Conservation (phyloP, 208 protist genomes). For the Trypanosoma cruzi region DNA sequence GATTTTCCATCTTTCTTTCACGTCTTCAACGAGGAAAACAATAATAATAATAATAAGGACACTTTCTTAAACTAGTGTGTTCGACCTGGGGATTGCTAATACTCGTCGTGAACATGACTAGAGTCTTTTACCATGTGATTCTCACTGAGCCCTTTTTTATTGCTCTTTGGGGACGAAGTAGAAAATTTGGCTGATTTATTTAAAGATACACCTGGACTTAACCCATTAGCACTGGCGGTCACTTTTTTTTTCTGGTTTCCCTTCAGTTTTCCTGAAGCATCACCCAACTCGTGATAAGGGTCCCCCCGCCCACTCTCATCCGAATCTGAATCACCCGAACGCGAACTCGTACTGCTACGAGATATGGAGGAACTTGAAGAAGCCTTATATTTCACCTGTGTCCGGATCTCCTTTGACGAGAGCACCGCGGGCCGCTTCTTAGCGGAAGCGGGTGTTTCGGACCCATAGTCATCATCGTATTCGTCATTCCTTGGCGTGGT, state of each 20-base stretch:
- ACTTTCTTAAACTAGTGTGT: neutral
- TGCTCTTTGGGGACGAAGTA: neutral
- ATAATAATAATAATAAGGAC: no score
- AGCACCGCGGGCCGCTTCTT: constrained; percentile 11
- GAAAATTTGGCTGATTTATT: neutral
- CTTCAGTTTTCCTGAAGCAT: neutral
- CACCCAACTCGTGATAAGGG: neutral
- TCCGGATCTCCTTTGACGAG: neutral
- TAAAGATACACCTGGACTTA: neutral
- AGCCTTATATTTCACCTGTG: constrained; percentile 32
- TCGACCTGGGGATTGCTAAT: neutral
- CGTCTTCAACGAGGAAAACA: no score
- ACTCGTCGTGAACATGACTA: constrained; percentile 5
- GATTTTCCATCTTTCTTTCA: no score
- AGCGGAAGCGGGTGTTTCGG: neutral
- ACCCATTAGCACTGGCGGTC: neutral
- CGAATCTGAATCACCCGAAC: neutral
- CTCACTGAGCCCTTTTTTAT: neutral
- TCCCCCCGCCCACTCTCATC: neutral
- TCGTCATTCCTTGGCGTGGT: constrained; percentile 6
- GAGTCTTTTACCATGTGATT: neutral
- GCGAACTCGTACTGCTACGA: neutral
- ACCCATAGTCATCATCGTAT: constrained; percentile 5
- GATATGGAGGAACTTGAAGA: constrained; percentile 26
- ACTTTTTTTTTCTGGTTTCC: neutral